Evolutionary conservation across 352 stramenopile species (phyloP), one percentile per base, ranked within the genome.

Genomic region (Phytophthora aleatoria): DNA sequence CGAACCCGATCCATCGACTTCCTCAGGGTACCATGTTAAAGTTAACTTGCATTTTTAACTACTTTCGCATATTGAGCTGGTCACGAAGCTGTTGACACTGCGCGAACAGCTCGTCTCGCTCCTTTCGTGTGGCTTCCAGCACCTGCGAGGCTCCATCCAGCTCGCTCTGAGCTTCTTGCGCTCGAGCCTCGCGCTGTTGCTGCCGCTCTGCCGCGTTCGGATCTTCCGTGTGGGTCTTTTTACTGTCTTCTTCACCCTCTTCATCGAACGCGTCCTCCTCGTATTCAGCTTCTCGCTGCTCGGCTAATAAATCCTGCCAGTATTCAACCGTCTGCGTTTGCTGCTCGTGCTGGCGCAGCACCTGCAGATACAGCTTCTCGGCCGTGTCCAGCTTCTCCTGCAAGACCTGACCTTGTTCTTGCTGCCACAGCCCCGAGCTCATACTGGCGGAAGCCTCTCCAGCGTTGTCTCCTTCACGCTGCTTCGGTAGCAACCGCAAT

Each of bases 351-450:
- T 90, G 80, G n/a, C 78, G 74, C 45, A 93, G 52, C 47, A 89
- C 83, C 49, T 91, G 77, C 43, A 84, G 59, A 64, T 93, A 89
- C 20, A 89, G 57, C 59, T 91, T 90, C 67, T 93, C 84, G 12
- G 82, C 70, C 1, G 78, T 76, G 64, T 92, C 80, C 24, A 91
- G 76, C 38, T 88, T 85, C 33, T 91, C 82, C 30, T 81, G 69
- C 30, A 89, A 16, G 9, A 78, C 59, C 61, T 85, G 76, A 13
- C 57, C 52, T 13, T 67, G 67, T 58, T 85, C 76, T 38, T 81
- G 74, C 10, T 73, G 51, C 64, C 66, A 73, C 28, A 76, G 57
- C 28, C 64, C 66, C 28, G 79, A 61, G 45, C 71, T 71, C 7
- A 67, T 60, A 24, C 57, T 42, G 11, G 43, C 8, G 15, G 27